phyloP scores from a whole-genome alignment of 805 yeast species.

The Komagataella pseudopastoris region DNA sequence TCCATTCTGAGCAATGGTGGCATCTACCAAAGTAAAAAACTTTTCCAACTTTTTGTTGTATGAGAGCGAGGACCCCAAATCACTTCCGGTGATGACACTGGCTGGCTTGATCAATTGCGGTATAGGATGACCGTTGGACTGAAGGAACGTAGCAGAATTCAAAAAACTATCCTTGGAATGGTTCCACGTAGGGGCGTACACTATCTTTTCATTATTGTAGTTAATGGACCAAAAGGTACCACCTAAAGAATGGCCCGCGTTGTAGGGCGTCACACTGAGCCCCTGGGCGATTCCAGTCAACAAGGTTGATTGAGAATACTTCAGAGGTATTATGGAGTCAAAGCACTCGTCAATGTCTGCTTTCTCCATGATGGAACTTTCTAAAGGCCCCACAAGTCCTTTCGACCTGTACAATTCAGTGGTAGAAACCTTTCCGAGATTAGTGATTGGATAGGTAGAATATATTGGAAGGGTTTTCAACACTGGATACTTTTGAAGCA shows the following conservation, averaged over 20 bases:
- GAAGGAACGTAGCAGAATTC: conserved; percentile 52
- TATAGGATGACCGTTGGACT: conserved; percentile 33
- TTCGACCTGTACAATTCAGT: conserved; percentile 66
- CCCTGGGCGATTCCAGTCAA: conserved; percentile 49
- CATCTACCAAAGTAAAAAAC: conserved; percentile 48
- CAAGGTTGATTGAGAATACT: conserved; percentile 65
- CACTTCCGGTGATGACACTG: conserved; percentile 64
- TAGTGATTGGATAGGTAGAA: conserved; percentile 82
- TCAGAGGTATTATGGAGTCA: conserved; percentile 55
- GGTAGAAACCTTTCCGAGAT: conserved; percentile 74
- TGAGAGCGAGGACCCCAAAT: conserved; percentile 49
- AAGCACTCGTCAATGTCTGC: conserved; percentile 71
- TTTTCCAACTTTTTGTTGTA: conserved; percentile 51
- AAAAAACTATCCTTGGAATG: conserved; percentile 82
- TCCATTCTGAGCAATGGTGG: conserved; percentile 62
- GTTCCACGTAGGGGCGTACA: conserved; percentile 90
- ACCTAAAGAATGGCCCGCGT: conserved; percentile 89
- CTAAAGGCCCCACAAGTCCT: conserved; percentile 66
- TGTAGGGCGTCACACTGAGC: conserved; percentile 61
- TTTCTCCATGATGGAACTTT: conserved; percentile 42
- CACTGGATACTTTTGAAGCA: conserved; percentile 46
- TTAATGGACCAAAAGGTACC: conserved; percentile 81
- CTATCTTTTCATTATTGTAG: conserved; percentile 63
- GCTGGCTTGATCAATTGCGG: conserved; percentile 65
- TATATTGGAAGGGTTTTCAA: conserved; percentile 61